Conservation (phyloP, 441 rosid genomes). For the Biscutella laevigata region DNA sequence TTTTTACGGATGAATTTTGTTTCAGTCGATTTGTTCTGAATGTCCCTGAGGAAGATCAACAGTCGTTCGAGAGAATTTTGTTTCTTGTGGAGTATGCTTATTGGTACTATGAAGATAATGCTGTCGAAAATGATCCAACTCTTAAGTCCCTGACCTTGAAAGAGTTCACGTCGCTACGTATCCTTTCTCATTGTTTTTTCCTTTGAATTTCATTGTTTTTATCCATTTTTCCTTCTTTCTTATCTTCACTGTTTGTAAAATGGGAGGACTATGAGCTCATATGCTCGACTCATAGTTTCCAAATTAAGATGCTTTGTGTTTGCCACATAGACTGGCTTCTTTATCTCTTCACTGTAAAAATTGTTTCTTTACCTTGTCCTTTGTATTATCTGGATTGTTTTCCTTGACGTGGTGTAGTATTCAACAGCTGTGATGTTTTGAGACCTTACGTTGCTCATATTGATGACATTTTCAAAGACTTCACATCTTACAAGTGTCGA, state of each 20-base stretch:
- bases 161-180: conserved; percentile 84
- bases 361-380: neutral
- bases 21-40: conserved; percentile 93
- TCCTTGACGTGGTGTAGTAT: conserved; percentile 56
- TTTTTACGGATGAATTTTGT: neutral
- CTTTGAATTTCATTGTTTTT: neutral
- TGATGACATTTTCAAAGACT: conserved; percentile 90
- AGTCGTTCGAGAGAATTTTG: conserved; percentile 89
- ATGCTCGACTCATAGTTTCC: neutral
- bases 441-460: conserved; percentile 87
- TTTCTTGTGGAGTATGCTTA: conserved; percentile 93
- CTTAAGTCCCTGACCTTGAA: conserved; percentile 76
- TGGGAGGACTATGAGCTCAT: neutral
- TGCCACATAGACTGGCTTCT: neutral
- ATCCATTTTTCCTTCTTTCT: neutral
- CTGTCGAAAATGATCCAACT: conserved; percentile 82
- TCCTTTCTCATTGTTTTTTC: conserved; percentile 32
- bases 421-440: conserved; percentile 82
- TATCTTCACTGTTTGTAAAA: neutral
- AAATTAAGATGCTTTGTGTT: neutral
- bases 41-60: conserved; percentile 94
- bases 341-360: neutral
- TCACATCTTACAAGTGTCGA: conserved; percentile 90
- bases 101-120: conserved; percentile 95
- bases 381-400: conserved; percentile 8